A percentile compares a stretch with the other conserved stretches of the same genome.
These are phyloP conservation scores for Cystobasidium tubakii DNA, from an alignment of 768 basidiomycete species.

Conservation along the genomic window DNA sequence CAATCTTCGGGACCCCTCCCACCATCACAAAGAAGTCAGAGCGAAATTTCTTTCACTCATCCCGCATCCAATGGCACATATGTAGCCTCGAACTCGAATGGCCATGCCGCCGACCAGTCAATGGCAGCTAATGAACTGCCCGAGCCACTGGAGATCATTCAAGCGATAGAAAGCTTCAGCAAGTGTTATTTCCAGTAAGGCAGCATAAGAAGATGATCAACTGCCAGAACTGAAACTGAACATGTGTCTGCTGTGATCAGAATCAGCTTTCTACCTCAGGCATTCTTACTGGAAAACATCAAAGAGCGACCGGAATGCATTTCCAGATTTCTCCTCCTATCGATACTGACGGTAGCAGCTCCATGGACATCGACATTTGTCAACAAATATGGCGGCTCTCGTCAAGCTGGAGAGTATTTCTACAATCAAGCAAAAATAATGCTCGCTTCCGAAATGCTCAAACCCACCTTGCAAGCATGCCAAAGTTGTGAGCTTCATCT, in stretches of 20 bases:
- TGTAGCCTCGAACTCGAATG: too few species aligned
- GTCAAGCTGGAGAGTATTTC: neutral
- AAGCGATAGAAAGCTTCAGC: conserved; percentile 7
- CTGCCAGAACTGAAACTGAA: neutral
- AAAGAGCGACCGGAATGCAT: conserved; percentile 20
- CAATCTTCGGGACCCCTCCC: neutral
- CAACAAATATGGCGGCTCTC: neutral
- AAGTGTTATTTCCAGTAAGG: conserved; percentile 23
- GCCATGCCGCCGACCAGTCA: too few species aligned
- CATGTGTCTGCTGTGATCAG: neutral
- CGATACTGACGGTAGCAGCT: neutral
- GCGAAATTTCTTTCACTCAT: neutral
- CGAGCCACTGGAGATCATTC: neutral
- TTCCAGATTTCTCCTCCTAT: conserved; percentile 1
- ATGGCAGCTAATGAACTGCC: neutral
- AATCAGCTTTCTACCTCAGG: conserved; percentile 10
- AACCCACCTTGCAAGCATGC: neutral
- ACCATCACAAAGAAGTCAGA: neutral
- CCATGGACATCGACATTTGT: neutral
- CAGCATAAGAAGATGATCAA: neutral
- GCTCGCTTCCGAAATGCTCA: conserved; percentile 14
- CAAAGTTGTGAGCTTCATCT: conserved; percentile 2
- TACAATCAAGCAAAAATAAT: neutral
- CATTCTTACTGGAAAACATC: conserved; percentile 13
- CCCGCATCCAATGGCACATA: neutral